Evolutionary conservation across 305 asterid genomes (phyloP).

Genomic region (Plantago coronopus): DNA sequence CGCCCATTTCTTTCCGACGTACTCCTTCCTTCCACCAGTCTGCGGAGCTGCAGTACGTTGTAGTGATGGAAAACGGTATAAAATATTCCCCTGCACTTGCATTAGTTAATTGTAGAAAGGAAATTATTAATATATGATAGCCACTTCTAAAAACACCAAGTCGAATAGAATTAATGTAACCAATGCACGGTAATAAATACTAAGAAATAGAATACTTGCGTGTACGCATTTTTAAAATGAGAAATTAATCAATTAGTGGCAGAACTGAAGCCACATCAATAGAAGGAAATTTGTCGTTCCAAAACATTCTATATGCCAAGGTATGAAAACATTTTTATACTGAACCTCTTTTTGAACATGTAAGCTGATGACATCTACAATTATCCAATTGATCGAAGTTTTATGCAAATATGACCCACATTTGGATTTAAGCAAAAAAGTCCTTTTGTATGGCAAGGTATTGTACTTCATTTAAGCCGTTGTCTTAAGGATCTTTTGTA

Average conservation of each 20-base stretch:
- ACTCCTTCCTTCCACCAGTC: slow-evolving; percentile 72
- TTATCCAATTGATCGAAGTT: too few relatives aligned
- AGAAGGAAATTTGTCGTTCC: not conserved
- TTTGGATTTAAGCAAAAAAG: too few relatives aligned
- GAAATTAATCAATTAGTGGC: slow-evolving; percentile 6
- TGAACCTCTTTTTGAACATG: too few relatives aligned
- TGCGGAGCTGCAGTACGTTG: slow-evolving; percentile 91
- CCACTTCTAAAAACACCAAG: not conserved
- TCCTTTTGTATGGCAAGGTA: too few relatives aligned
- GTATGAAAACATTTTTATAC: not conserved
- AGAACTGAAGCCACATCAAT: not conserved
- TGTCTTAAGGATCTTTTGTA: too few relatives aligned
- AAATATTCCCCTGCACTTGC: slow-evolving; percentile 77
- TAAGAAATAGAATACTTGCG: slow-evolving; percentile 15
- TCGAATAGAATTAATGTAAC: not conserved
- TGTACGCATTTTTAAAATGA: slow-evolving; percentile 2
- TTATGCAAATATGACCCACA: too few relatives aligned
- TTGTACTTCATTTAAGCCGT: too few relatives aligned
- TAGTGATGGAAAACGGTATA: slow-evolving; percentile 90
- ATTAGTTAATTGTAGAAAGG: slow-evolving; percentile 1
- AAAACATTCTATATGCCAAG: not conserved
- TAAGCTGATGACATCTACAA: too few relatives aligned
- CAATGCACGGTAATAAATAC: slow-evolving; percentile 2
- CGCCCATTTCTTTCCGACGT: slow-evolving; percentile 67
- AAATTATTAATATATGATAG: not conserved